Conservation (phyloP, 2,329 filamentous ascomycete species). For the Neocucurbitaria cava region DNA sequence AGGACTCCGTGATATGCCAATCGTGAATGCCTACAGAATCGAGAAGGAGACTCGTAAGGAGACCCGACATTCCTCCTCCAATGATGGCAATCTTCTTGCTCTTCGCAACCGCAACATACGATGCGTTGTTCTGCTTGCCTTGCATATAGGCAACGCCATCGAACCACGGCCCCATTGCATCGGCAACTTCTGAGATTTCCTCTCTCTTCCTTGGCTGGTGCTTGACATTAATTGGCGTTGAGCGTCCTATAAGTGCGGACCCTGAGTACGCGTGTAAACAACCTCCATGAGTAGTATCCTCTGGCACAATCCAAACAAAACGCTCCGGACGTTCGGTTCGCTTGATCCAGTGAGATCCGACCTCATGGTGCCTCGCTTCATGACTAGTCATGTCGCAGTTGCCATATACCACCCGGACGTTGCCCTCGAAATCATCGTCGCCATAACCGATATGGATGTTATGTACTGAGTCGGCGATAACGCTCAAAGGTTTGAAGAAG, state of each 20-base stretch:
- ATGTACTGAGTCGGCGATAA: slow-evolving; percentile 54
- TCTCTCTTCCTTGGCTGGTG: slow-evolving; percentile 47
- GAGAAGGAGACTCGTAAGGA: slow-evolving; percentile 62
- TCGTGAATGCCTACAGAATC: slow-evolving; percentile 65
- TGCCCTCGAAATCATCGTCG: slow-evolving; percentile 50
- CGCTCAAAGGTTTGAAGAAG: slow-evolving; percentile 41
- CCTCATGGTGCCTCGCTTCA: slow-evolving; percentile 52
- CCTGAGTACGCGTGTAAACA: slow-evolving; percentile 57
- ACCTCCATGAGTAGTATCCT: slow-evolving; percentile 46
- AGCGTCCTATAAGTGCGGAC: slow-evolving; percentile 51
- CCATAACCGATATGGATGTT: slow-evolving; percentile 58
- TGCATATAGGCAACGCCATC: slow-evolving; percentile 67
- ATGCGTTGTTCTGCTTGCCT: slow-evolving; percentile 60
- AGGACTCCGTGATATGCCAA: slow-evolving; percentile 68
- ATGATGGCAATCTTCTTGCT: slow-evolving; percentile 67
- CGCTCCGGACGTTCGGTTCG: slow-evolving; percentile 51
- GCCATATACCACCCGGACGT: slow-evolving; percentile 55
- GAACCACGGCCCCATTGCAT: slow-evolving; percentile 68
- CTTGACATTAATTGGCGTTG: slow-evolving; percentile 48
- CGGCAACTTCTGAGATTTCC: slow-evolving; percentile 57
- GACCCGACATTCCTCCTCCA: slow-evolving; percentile 69
- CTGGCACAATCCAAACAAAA: slow-evolving; percentile 58
- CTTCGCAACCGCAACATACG: slow-evolving; percentile 63
- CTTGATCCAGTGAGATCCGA: slow-evolving; percentile 48
- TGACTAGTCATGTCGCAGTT: slow-evolving; percentile 48